Base-by-base conservation (phyloP, 176 grass and related monocot species). In the Triticum monococcum region DNA sequence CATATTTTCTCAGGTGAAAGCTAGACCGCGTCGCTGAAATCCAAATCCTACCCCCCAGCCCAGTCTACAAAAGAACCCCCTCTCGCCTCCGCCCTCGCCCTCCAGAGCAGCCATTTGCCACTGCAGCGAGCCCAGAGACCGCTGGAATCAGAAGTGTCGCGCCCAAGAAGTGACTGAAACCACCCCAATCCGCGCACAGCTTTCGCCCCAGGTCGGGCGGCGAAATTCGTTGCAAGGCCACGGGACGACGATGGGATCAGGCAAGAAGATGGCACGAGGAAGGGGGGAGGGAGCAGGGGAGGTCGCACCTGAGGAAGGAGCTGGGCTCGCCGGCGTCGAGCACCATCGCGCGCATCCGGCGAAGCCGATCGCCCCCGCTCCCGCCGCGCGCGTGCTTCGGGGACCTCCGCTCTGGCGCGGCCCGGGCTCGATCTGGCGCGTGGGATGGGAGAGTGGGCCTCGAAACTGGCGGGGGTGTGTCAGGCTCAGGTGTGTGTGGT, bases 291-390 rank as follows among this genome's bases (percentile, higher is more conserved):
- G 9, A 12, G 72, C 8, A 1, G 14, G 30, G 7, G 9, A 16
- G 48, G 43, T 88, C 61, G 84, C 85, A 88, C 89, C 89, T 88
- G 85, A 91, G 81, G 37, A 91, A 24, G 50, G 85, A 88, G 89
- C 89, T 91, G 85, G 89, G 81, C 8, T 91, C 89, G 85, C 37
- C 85, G 85, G 76, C 59, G n/a, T 91, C 89, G 37, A 83, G 48
- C 37, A 81, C 81, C 85, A 91, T 88, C 20, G 38, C 11, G 81
- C 82, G 48, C 54, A 31, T 56, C 89, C 84, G 65, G 72, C 84
- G 48, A 24, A 83, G 73, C 56, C 72, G 79, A 20, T 5, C 25
- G 6, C 56, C 26, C 70, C 36, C 81, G 30, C 37, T 61, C 14
- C 22, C 1, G 17, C 45, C 31, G 84, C 52, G 30, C 52, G 79